These are phyloP conservation scores for Pelargonium nanum DNA, from an alignment of 345 rosid genomes.

Conservation along the genomic window DNA sequence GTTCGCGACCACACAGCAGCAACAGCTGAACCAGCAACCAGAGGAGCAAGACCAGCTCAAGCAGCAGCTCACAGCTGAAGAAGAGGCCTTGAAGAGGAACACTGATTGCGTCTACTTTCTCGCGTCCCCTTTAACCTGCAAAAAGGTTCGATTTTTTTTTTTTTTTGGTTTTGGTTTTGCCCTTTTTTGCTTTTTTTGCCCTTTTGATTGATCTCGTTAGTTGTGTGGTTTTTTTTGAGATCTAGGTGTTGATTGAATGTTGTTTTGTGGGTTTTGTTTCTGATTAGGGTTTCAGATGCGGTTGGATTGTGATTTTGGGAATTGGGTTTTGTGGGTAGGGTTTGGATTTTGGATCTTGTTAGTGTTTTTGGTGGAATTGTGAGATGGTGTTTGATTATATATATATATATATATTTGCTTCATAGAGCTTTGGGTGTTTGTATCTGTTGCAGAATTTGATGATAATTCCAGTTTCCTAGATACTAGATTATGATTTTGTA, in stretches of 20 bases:
- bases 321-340: slow-evolving; percentile 1
- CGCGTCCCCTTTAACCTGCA: slow-evolving; percentile 94
- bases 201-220: background rate
- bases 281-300: slow-evolving; percentile 30
- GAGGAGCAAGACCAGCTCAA: slow-evolving; percentile 6
- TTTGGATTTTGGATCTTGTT: slow-evolving; percentile 4
- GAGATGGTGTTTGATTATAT: too few species aligned
- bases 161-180: too few species aligned
- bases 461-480: too few species aligned
- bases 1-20: slow-evolving; percentile 37
- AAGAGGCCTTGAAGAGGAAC: slow-evolving; percentile 78
- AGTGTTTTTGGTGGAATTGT: background rate
- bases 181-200: too few species aligned
- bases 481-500: too few species aligned
- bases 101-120: slow-evolving; percentile 96
- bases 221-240: slow-evolving; percentile 7
- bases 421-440: too few species aligned
- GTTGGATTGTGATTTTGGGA: background rate
- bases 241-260: background rate
- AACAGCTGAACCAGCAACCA: too few species aligned
- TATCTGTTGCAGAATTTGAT: too few species aligned
- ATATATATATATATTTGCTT: too few species aligned
- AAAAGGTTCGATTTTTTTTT: slow-evolving; percentile 64
- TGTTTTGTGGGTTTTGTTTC: slow-evolving; percentile 2
- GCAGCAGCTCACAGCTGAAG: slow-evolving; percentile 32